Evolutionary conservation across 2,329 filamentous ascomycete genomes (phyloP), one percentile per base, ranked within the genome.

Genomic region (Stagonosporopsis vannaccii): DNA sequence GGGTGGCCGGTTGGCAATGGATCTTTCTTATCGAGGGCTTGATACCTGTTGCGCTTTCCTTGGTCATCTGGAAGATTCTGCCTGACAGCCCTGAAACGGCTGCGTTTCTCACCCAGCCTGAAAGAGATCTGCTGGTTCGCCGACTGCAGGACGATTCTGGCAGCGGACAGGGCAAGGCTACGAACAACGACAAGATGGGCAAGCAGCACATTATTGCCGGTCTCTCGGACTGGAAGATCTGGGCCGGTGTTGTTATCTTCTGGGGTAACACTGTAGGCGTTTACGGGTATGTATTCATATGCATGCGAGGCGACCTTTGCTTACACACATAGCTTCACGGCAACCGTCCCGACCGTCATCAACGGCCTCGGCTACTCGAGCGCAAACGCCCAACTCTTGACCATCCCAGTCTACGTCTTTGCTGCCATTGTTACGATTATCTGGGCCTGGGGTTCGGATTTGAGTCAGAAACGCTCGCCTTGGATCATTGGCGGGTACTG

Each of bases 401-500:
- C 72, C 8, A 78, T 80, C 25, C 78, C 78, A 2, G 68, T 78
- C 40, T 79, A 77, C 60, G 70, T 78, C 23, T 77, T 78, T 33
- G 77, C 78, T 7, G 72, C 75, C 11, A 74, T 77, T n/a, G 59
- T 77, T 22, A 75, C 75, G 7, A 58, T 80, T 5, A 60, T 69
- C 11, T 77, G 77, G 23, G 81, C 84, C 0, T 81, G 78, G 62
- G 62, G 76, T 6, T 84, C 83, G 1, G 84, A 87, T 61, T 71
- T 77, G 0, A 68, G 81, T 3, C 80, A 78, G 36, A 80, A 82
- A 56, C 81, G 85, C 0, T 86, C 81, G 57, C 74, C 75, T 11
- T 87, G 86, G 73, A 81, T 82, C 32, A 77, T 87, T 13, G 63
- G 73, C 3, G 83, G 83, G 9, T 79, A 81, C 44, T 59, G 73